Conservation (phyloP, 148 eudicot species). For the Rhododendron molle region DNA sequence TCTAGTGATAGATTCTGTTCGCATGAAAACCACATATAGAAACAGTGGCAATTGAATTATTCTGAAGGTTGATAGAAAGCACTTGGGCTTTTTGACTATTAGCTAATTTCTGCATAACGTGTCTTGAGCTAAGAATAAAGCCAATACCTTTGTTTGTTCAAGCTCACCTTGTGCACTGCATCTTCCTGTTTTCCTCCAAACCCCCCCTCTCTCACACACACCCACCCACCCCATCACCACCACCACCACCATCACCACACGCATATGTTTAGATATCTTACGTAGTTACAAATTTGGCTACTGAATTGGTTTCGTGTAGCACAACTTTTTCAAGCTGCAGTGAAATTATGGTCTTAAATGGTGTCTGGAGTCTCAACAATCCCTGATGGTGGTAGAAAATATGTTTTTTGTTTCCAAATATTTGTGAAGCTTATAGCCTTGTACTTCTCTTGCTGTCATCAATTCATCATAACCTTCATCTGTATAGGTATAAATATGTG, state of each 20-base stretch:
- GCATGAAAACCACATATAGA: not conserved
- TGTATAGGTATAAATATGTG: not conserved
- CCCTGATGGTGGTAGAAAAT: not conserved
- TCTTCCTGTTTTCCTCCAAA: not conserved
- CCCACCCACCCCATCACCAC: no score
- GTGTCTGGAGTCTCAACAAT: not conserved
- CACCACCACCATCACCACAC: not conserved
- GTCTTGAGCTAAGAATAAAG: not conserved
- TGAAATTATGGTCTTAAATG: not conserved
- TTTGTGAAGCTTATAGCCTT: not conserved
- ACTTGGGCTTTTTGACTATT: not conserved
- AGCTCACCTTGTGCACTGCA: not conserved
- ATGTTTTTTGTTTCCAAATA: not conserved
- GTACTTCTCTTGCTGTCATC: not conserved
- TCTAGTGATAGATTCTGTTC: not conserved
- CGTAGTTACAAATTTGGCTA: not conserved
- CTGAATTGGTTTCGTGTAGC: not conserved
- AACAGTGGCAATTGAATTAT: not conserved
- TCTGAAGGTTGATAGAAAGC: not conserved
- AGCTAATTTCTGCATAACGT: not conserved
- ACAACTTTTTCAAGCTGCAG: not conserved
- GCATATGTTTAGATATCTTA: not conserved
- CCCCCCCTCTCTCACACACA: no score
- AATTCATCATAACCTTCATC: not conserved
- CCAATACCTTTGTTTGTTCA: not conserved